Base-by-base conservation (phyloP, 192 early-diverging fungal species). In the Lunasporangiospora selenospora region DNA sequence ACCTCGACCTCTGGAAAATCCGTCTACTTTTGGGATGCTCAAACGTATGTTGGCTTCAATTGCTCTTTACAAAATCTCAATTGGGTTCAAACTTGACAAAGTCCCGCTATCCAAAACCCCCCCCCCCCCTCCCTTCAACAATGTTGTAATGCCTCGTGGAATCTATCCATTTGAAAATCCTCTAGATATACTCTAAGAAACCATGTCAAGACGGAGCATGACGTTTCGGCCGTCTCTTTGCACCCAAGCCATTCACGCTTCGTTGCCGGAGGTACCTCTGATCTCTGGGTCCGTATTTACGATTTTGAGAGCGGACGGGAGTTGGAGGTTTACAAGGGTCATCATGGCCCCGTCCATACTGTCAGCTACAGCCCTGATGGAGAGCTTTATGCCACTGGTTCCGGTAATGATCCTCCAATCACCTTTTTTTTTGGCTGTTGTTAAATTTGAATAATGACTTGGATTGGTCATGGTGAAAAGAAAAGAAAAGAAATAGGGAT, bases 301-400 rank as follows among this genome's bases (percentile, higher is more conserved):
- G 93, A 94, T 29, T 95, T 89, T 64, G 85, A 85, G n/a, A 80
- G 83, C 0, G 94, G 88, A 3, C 69, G 85, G 32, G 91, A 92
- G 57, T 63, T 90, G 36, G 90, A 94, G 65, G 82, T 92, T 13
- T 92, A 94, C 65, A 95, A 95, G 75, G 94, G 94, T 30, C 94
- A 96, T 66, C 93, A 95, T 58, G 94, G 94, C 6, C 89, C 93
- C 0, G 89, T 96, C 33, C 93, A 95, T 49, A 90, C 90, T 61
- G 91, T 90, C 24, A 92, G 90, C 55, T 94, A 94, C 65, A 96
- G 93, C 26, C 94, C 94, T 21, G 94, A 96, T 69, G 94, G 94
- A 31, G 89, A 93, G 46, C 65, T 96, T 18, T 96, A 96, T 69
- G 92, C 94, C 7, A 94, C 93, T 3, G 94, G 93, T 19, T 92